phyloP scores from a whole-genome alignment of 306 rosid species.

The Spatholobus suberectus region DNA sequence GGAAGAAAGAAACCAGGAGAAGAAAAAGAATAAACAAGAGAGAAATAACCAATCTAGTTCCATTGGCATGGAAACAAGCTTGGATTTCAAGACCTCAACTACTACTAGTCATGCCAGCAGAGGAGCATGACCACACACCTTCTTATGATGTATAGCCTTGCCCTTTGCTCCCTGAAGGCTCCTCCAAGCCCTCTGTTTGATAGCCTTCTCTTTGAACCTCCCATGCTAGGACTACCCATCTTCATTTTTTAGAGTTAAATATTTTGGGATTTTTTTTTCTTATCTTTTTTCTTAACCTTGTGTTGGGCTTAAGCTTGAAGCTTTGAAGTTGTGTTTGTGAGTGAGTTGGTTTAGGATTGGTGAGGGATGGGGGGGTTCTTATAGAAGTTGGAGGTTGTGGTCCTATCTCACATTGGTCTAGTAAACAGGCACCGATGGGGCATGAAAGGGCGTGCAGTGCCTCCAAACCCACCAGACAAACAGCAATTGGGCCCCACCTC shows the following conservation, averaged over 20 bases:
- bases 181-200: constrained; percentile 89
- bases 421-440: constrained; percentile 69
- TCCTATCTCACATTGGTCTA: constrained; percentile 56
- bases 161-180: constrained; percentile 83
- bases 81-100: constrained; percentile 1
- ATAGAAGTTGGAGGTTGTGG: constrained; percentile 58
- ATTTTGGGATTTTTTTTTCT: neutral
- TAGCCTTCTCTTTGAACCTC: constrained; percentile 77
- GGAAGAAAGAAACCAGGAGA: constrained; percentile 2
- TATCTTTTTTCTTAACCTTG: neutral
- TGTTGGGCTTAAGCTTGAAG: neutral
- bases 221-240: constrained; percentile 59
- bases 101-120: constrained; percentile 89
- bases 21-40: neutral
- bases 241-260: constrained; percentile 53
- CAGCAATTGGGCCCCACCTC: constrained; percentile 64
- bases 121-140: constrained; percentile 99
- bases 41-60: constrained; percentile 25
- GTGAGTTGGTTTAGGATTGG: constrained; percentile 37
- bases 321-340: neutral
- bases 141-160: constrained; percentile 87
- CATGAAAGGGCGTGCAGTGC: constrained; percentile 84
- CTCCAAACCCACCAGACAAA: constrained; percentile 71
- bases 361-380: constrained; percentile 44
- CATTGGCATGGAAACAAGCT: neutral